Conservation (phyloP, 805 yeast genomes). For the Ascoidea rubescens region DNA sequence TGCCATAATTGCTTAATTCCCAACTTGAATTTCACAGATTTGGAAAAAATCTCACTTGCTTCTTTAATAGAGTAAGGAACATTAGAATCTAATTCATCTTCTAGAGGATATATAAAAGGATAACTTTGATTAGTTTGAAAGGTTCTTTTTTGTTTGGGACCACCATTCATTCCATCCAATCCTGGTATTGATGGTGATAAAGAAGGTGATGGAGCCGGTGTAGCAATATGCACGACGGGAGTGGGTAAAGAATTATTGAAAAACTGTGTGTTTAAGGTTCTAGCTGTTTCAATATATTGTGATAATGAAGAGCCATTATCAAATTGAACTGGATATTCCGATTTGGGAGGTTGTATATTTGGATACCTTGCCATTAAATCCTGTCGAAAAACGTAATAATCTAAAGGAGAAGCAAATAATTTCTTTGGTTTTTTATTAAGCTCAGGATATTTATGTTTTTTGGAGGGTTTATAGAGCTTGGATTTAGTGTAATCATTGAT, state of each 20-base stretch:
- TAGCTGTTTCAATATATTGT: conserved; percentile 44
- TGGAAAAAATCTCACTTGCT: conserved; percentile 55
- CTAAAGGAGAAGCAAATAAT: conserved; percentile 62
- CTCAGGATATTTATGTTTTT: background rate
- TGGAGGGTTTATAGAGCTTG: background rate
- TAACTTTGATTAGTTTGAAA: conserved; percentile 54
- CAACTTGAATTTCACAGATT: conserved; percentile 51
- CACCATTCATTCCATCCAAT: conserved; percentile 11
- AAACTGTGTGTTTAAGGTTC: conserved; percentile 33
- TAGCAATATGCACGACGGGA: conserved; percentile 58
- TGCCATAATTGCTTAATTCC: conserved; percentile 58
- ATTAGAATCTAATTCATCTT: conserved; percentile 20
- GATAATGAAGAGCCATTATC: conserved; percentile 41
- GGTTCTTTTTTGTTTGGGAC: conserved; percentile 30
- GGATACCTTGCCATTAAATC: conserved; percentile 71
- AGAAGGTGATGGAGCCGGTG: conserved; percentile 82
- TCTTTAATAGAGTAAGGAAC: conserved; percentile 70
- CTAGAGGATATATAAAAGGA: conserved; percentile 53
- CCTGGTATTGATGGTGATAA: conserved; percentile 28
- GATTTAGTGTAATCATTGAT: conserved; percentile 10
- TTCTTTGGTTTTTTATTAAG: conserved; percentile 9
- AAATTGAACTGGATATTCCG: conserved; percentile 29
- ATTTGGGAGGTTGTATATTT: conserved; percentile 37
- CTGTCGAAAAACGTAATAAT: conserved; percentile 67
- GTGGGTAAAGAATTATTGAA: conserved; percentile 32